Conservation (phyloP, 108 stramenopile species). For the Mayamaea pseudoterrestris region DNA sequence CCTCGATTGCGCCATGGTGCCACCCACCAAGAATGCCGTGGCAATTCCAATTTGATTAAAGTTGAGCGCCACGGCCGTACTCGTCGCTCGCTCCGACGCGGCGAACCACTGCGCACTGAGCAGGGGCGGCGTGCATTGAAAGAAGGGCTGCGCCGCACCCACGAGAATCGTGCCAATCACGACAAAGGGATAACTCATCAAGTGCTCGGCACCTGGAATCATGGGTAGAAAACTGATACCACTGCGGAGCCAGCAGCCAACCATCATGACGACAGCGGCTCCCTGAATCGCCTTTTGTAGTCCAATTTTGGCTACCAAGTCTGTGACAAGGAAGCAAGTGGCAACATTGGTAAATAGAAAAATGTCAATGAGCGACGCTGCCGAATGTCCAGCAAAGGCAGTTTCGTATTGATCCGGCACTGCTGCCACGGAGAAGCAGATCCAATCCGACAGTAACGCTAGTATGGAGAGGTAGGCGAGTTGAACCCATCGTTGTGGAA, state of each 20-base stretch:
- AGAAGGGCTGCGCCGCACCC: conserved; percentile 61
- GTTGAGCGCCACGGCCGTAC: conserved; percentile 56
- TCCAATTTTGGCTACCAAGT: conserved; percentile 37
- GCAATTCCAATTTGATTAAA: conserved; percentile 76
- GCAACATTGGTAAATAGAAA: conserved; percentile 67
- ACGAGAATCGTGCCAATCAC: conserved; percentile 48
- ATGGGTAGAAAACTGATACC: conserved; percentile 24
- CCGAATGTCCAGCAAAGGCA: conserved; percentile 28
- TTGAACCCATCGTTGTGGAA: conserved; percentile 55
- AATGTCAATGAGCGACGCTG: conserved; percentile 48
- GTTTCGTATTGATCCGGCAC: conserved; percentile 24
- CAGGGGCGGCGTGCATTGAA: conserved; percentile 66
- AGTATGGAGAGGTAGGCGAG: conserved; percentile 37
- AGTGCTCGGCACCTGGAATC: conserved; percentile 2
- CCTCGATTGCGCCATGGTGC: conserved; percentile 29
- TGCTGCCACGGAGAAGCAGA: conserved; percentile 52
- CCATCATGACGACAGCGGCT: conserved; percentile 40
- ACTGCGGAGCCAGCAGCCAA: conserved; percentile 45
- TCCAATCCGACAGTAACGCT: conserved; percentile 50
- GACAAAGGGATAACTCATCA: conserved; percentile 29
- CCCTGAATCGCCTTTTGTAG: conserved; percentile 37
- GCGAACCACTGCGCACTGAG: conserved; percentile 58
- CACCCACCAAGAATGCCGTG: conserved; percentile 62
- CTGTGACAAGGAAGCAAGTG: conserved; percentile 54
- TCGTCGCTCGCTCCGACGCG: conserved; percentile 41